phyloP scores from a whole-genome alignment of 352 stramenopile genomes.

The Pythium aquatile region DNA sequence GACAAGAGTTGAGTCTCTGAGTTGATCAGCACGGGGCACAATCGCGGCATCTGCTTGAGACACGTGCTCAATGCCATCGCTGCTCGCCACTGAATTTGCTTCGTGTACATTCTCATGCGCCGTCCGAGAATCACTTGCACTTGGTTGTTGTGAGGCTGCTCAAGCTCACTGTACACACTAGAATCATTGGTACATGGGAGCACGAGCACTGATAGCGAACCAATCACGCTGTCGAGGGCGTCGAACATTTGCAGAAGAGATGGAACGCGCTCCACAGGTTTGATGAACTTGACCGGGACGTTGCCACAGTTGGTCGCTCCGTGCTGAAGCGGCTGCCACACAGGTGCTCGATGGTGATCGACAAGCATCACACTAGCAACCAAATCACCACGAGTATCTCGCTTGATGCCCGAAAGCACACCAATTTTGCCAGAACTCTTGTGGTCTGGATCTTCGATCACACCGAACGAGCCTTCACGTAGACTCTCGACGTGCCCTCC shows the following conservation, averaged over 20 bases:
- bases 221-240: conserved; percentile 50
- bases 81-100: conserved; percentile 78
- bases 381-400: conserved; percentile 23
- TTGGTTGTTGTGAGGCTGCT: conserved; percentile 60
- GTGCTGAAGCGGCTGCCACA: conserved; percentile 19
- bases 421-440: conserved; percentile 42
- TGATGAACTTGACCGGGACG: conserved; percentile 53
- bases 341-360: conserved; percentile 3
- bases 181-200: conserved; percentile 35
- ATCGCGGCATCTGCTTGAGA: conserved; percentile 64
- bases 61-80: conserved; percentile 70
- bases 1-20: conserved; percentile 64
- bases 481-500: conserved; percentile 71
- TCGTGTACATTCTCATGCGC: conserved; percentile 67
- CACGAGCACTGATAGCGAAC: conserved; percentile 50
- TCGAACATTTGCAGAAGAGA: conserved; percentile 80
- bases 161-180: conserved; percentile 39
- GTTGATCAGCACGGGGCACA: conserved; percentile 39
- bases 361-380: conserved; percentile 25
- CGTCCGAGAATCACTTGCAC: conserved; percentile 59
- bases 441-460: conserved; percentile 48
- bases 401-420: conserved; percentile 36
- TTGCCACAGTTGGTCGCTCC: neutral
- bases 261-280: conserved; percentile 69
- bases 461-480: conserved; percentile 59